A percentile compares a stretch with the other conserved stretches of the same genome.
These are phyloP conservation scores for Fusarium hainanense DNA, from an alignment of 2,329 filamentous ascomycete species.

Conservation along the genomic window DNA sequence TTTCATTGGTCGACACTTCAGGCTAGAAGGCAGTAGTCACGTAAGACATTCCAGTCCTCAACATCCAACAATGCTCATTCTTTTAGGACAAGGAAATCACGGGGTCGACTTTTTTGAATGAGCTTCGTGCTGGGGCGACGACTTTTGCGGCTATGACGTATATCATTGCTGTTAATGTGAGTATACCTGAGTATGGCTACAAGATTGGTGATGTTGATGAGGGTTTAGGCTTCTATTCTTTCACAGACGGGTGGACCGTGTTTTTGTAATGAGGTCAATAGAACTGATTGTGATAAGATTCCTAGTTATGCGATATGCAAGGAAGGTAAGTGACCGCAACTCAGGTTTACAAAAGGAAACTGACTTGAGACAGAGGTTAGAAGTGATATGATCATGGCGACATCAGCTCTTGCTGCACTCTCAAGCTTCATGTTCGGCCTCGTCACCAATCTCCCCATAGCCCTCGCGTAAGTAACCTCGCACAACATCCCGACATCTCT, in stretches of 20 bases:
- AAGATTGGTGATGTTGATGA: neutral
- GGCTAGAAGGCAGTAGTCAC: conserved; percentile 32
- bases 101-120: conserved; percentile 69
- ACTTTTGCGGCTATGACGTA: conserved; percentile 53
- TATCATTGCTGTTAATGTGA: conserved; percentile 44
- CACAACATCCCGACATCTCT: conserved; percentile 54
- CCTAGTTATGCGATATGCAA: conserved; percentile 58
- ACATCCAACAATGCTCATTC: neutral
- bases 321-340: conserved; percentile 6
- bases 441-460: conserved; percentile 36
- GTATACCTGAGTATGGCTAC: neutral
- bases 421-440: conserved; percentile 55
- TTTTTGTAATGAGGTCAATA: conserved; percentile 25
- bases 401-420: conserved; percentile 79
- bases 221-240: conserved; percentile 18
- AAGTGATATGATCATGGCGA: conserved; percentile 81
- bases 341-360: fast-evolving
- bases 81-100: conserved; percentile 59
- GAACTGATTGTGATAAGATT: conserved; percentile 57
- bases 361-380: conserved; percentile 61
- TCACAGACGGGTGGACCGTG: conserved; percentile 34
- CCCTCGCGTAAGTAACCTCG: conserved; percentile 24
- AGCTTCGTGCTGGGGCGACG: conserved; percentile 71
- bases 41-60: conserved; percentile 6
- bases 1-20: conserved; percentile 30